These are phyloP conservation scores for Leucoagaricus sp. DNA, from an alignment of 1,284 basidiomycete genomes.

Conservation along the genomic window DNA sequence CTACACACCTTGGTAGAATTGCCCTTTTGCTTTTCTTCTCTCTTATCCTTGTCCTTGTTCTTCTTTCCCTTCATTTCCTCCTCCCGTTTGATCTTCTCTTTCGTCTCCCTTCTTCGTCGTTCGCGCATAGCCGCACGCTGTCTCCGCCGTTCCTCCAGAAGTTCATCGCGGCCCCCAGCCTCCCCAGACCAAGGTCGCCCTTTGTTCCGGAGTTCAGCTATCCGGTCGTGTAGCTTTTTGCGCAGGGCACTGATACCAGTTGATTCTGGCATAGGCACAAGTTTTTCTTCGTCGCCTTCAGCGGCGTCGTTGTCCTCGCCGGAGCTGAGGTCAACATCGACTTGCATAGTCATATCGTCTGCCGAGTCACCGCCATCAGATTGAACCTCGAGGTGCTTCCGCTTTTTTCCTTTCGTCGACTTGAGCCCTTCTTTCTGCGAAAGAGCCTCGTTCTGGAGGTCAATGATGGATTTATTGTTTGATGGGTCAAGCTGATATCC, in stretches of 20 bases:
- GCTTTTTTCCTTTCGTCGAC: constrained; percentile 46
- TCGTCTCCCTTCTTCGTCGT: constrained; percentile 79
- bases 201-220: constrained; percentile 62
- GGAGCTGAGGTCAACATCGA: constrained; percentile 29
- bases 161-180: constrained; percentile 70
- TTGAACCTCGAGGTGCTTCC: constrained; percentile 40
- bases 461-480: constrained; percentile 81
- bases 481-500: constrained; percentile 79
- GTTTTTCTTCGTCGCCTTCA: constrained; percentile 29
- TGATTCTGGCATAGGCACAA: constrained; percentile 69
- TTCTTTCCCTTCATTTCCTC: constrained; percentile 53
- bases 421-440: constrained; percentile 28
- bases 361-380: constrained; percentile 40
- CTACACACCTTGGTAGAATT: constrained; percentile 11
- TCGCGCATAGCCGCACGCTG: constrained; percentile 84
- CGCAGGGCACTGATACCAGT: constrained; percentile 74
- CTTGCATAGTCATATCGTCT: constrained; percentile 36
- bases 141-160: constrained; percentile 77
- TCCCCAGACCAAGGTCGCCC: constrained; percentile 32
- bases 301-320: constrained; percentile 25
- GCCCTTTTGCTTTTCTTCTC: constrained; percentile 45
- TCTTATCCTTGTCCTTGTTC: constrained; percentile 32
- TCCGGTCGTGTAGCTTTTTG: constrained; percentile 77
- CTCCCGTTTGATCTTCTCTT: constrained; percentile 72
- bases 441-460: constrained; percentile 65